Evolutionary conservation across 345 rosid species (phyloP).

Genomic region (Lepidium africanum): DNA sequence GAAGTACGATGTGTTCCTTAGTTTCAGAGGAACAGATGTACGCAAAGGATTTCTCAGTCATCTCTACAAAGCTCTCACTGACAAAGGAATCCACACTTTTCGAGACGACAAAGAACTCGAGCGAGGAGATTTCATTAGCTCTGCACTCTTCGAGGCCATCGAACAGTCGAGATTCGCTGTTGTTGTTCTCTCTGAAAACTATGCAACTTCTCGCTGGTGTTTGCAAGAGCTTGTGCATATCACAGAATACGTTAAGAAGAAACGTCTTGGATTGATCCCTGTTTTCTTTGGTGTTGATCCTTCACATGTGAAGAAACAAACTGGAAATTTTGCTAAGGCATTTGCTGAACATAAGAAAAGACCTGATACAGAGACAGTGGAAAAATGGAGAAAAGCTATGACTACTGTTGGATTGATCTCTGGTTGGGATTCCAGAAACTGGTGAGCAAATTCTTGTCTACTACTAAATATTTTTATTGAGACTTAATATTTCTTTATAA

Average conservation of each 20-base stretch:
- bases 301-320: slow-evolving; percentile 23
- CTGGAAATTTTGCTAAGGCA: slow-evolving; percentile 16
- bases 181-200: slow-evolving; percentile 26
- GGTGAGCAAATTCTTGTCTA: background rate
- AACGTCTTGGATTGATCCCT: slow-evolving; percentile 12
- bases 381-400: slow-evolving; percentile 24
- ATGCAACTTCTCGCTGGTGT: slow-evolving; percentile 28
- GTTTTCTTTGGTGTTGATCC: slow-evolving; percentile 34
- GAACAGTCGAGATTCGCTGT: slow-evolving; percentile 20
- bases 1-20: slow-evolving; percentile 29
- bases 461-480: too few species aligned
- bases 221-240: slow-evolving; percentile 29
- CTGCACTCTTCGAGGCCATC: slow-evolving; percentile 17
- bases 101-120: slow-evolving; percentile 20
- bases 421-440: slow-evolving; percentile 27
- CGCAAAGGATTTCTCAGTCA: slow-evolving; percentile 26
- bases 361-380: background rate
- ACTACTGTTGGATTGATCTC: slow-evolving; percentile 18
- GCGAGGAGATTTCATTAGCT: slow-evolving; percentile 15
- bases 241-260: background rate
- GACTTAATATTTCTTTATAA: too few species aligned
- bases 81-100: slow-evolving; percentile 23
- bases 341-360: slow-evolving; percentile 15
- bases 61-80: slow-evolving; percentile 24
- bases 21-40: slow-evolving; percentile 23